Percentiles rank a stretch among this genome's conserved stretches.
These are phyloP conservation scores for Epichloe hybrida DNA, from an alignment of 2,329 filamentous ascomycete species.

Conservation along the genomic window DNA sequence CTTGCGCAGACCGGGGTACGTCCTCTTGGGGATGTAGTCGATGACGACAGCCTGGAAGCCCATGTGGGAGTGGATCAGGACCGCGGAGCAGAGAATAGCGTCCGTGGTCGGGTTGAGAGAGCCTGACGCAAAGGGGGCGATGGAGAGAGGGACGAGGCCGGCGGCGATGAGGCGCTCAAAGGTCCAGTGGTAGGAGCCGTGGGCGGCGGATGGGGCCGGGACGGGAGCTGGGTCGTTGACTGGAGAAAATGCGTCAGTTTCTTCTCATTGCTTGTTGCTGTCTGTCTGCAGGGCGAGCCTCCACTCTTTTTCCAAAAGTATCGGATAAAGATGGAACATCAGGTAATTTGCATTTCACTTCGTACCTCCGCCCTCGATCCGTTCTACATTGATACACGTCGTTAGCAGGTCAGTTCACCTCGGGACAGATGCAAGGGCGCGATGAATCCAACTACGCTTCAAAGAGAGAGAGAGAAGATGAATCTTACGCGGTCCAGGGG, in stretches of 20 bases:
- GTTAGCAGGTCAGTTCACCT: conserved; percentile 27
- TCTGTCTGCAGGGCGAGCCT: neutral
- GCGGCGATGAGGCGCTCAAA: conserved; percentile 80
- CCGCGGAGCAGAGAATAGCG: conserved; percentile 65
- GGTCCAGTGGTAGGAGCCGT: conserved; percentile 98
- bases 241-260: conserved; percentile 17
- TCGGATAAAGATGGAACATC: neutral
- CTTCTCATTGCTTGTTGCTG: neutral
- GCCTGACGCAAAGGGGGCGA: conserved; percentile 85
- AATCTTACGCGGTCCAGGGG: conserved; percentile 64
- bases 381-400: conserved; percentile 36
- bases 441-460: neutral
- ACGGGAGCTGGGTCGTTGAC: conserved; percentile 79
- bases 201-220: conserved; percentile 56
- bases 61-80: conserved; percentile 89
- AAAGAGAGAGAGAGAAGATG: neutral
- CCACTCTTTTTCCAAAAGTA: neutral
- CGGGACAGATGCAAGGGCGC: neutral
- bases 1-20: conserved; percentile 54
- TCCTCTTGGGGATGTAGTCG: conserved; percentile 74
- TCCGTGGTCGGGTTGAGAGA: conserved; percentile 83
- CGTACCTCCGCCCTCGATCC: conserved; percentile 61
- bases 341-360: neutral
- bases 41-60: conserved; percentile 84
- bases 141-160: conserved; percentile 70